Percentiles rank a stretch among this genome's conserved stretches.
These are phyloP conservation scores for Auriculariales sp. DNA, from an alignment of 768 basidiomycete genomes.

Conservation along the genomic window DNA sequence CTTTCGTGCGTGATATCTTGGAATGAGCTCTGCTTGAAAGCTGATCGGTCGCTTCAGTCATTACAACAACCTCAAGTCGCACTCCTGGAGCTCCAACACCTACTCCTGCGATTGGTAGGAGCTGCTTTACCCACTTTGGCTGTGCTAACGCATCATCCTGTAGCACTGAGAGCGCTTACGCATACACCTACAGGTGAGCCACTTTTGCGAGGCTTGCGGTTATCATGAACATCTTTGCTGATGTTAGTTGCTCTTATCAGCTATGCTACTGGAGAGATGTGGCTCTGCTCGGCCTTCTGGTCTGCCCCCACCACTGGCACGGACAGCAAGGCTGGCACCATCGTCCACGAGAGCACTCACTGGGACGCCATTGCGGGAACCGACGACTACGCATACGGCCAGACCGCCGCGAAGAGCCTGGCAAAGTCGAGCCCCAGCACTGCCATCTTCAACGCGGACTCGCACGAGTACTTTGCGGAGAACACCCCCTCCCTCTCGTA, in stretches of 20 bases:
- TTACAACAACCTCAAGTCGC: no score
- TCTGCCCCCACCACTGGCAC: conserved; percentile 28
- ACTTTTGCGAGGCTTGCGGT: no score
- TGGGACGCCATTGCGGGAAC: conserved; percentile 29
- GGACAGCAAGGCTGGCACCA: conserved; percentile 29
- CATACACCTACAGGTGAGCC: no score
- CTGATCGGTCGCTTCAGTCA: no score
- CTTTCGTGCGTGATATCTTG: no score
- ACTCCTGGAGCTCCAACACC: no score
- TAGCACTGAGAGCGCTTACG: no score
- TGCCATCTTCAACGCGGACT: conserved; percentile 30
- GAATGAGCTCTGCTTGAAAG: neutral
- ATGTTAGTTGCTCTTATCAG: no score
- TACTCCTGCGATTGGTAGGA: no score
- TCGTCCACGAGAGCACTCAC: conserved; percentile 30
- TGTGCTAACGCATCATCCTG: no score
- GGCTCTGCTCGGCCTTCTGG: conserved; percentile 38
- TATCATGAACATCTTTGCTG: no score
- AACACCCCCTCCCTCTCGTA: conserved; percentile 27
- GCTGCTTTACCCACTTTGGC: no score
- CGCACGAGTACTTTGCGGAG: conserved; percentile 34
- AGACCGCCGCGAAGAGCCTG: conserved; percentile 24
- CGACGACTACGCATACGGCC: conserved; percentile 30
- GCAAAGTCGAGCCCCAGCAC: conserved; percentile 24
- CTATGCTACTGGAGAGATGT: conserved; percentile 25